Conservation (phyloP, 495 filamentous ascomycete species). For the Talaromyces liani region DNA sequence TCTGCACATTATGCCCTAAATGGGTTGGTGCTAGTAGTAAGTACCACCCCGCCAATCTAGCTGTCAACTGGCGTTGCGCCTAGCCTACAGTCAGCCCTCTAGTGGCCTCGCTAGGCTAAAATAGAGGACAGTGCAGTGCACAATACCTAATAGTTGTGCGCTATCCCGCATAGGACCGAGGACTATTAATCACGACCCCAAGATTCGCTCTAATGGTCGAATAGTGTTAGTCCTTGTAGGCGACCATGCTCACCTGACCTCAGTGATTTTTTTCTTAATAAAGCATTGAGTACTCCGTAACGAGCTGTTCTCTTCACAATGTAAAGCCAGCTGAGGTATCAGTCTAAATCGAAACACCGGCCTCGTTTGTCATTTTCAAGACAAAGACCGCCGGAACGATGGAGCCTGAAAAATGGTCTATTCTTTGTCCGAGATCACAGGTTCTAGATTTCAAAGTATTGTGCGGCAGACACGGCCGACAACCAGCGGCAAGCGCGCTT, state of each 20-base stretch:
- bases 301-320: background rate
- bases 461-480: background rate
- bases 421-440: background rate
- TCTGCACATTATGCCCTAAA: background rate
- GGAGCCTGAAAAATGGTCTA: background rate
- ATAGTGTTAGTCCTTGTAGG: background rate
- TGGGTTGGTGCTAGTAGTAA: background rate
- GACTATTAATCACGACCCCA: background rate
- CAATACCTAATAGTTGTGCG: background rate
- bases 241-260: constrained; percentile 4
- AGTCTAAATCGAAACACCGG: background rate
- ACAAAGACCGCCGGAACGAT: background rate
- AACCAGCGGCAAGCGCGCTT: constrained; percentile 38
- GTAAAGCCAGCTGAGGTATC: background rate
- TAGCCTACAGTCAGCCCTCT: background rate
- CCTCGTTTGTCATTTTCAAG: background rate
- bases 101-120: background rate
- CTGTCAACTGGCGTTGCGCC: background rate
- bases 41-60: background rate
- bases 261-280: background rate
- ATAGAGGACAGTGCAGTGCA: background rate
- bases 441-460: background rate
- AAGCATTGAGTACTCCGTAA: background rate
- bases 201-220: background rate
- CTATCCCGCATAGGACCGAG: background rate